phyloP scores from a whole-genome alignment of 805 yeast genomes.

The Phaffomyces thermotolerans region DNA sequence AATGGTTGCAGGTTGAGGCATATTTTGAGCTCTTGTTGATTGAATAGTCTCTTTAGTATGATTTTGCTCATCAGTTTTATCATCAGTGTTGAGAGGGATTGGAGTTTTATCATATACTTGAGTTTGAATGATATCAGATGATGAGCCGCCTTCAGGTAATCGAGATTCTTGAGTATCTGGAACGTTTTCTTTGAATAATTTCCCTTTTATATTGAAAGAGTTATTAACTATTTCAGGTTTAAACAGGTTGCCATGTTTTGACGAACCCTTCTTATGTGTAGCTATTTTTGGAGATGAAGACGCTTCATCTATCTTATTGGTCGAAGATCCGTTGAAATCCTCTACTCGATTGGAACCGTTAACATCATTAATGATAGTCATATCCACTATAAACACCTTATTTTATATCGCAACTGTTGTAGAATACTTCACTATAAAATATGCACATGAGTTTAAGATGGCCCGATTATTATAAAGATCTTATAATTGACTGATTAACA shows the following conservation, averaged over 20 bases:
- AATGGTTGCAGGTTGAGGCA: too few relatives aligned
- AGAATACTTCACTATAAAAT: too few relatives aligned
- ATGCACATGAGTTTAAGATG: too few relatives aligned
- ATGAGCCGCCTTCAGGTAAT: too few relatives aligned
- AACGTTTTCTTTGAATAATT: not conserved
- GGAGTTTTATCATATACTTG: constrained; percentile 6
- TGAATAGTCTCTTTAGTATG: not conserved
- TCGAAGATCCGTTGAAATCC: too few relatives aligned
- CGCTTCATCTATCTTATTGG: too few relatives aligned
- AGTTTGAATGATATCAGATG: not conserved
- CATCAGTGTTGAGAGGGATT: not conserved
- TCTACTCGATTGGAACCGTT: too few relatives aligned
- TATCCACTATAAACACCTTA: not conserved
- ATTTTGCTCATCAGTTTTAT: not conserved
- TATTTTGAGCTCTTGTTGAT: not conserved
- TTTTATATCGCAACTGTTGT: too few relatives aligned
- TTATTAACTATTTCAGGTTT: constrained; percentile 8
- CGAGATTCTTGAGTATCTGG: not conserved
- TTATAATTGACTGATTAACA: too few relatives aligned
- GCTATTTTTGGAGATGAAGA: not conserved
- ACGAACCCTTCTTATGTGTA: not conserved
- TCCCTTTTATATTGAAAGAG: constrained; percentile 8
- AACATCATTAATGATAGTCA: too few relatives aligned
- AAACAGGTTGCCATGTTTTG: constrained; percentile 11
- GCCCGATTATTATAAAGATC: not conserved